Base-by-base conservation (phyloP, 1,139 yeast species). In the Scheffersomyces illinoinensis region DNA sequence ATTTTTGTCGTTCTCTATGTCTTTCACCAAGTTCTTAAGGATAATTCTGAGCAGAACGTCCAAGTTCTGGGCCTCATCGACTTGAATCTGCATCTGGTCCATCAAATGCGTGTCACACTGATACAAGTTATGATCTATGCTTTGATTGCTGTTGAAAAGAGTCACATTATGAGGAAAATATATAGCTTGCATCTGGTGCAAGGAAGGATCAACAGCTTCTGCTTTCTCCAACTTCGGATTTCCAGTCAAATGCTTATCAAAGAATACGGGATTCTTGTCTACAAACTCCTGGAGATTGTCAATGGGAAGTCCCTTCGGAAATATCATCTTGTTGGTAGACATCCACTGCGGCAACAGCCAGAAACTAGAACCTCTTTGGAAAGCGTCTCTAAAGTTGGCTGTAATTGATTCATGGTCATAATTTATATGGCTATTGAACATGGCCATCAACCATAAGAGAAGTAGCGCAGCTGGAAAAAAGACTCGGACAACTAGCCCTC, bases 1-100 rank as follows among this genome's bases (percentile, higher is more conserved):
- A 48, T 61, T 53, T 8, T 58, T 54, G 5, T 59, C 58, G 1
- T 52, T 21, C 14, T 62, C 67, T n/a, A 59, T 46, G 0, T 64
- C 61, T 7, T 54, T 26, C 39, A 63, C 54, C 14, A 64, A 57
- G 21, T 48, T 33, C 17, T 52, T 55, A 54, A 64, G 43, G 14
- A 64, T 54, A 3, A 54, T 57, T 8, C 55, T 54, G 14, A 65
- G 54, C 12, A 60, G 57, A 2, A 54, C 56, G 21, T 62, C 59
- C 18, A 63, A 52, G 24, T 58, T 54, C 19, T 53, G 52, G 5
- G 64, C 56, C 2, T 54, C 39, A 48, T 60, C 60, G 17, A 65
- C 56, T 23, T 54, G 49, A 6, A 64, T 61, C 17, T 48, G 46
- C 33, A 57, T 52, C 12, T 53, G 14, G 33, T 56, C 55, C 5